Conservation (phyloP, 345 rosid genomes). For the Nephelium lappaceum region DNA sequence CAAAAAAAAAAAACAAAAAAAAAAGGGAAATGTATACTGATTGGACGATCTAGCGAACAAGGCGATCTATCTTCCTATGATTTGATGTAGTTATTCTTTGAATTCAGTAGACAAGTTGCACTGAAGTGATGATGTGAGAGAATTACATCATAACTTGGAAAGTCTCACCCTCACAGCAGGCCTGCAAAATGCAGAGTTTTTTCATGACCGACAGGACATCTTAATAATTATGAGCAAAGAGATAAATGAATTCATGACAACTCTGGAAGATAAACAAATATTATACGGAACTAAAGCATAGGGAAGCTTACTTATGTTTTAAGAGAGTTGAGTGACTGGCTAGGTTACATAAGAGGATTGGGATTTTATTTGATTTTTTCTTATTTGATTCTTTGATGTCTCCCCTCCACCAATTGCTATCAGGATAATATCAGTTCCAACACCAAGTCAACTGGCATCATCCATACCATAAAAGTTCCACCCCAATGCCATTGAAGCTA, state of each 20-base stretch:
- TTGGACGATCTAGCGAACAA: not conserved
- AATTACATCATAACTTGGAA: slow-evolving; percentile 28
- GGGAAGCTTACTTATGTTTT: not conserved
- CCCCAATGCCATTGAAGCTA: no score
- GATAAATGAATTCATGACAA: not conserved
- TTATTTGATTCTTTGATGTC: not conserved
- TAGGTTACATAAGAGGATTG: not conserved
- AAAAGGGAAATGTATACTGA: not conserved
- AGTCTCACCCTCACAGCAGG: slow-evolving; percentile 20
- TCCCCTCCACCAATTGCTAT: not conserved
- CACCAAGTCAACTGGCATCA: no score
- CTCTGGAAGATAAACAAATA: not conserved
- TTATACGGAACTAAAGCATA: not conserved
- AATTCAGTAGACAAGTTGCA: not conserved
- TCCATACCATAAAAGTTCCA: not conserved
- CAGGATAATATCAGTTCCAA: no score
- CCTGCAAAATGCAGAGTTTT: slow-evolving; percentile 34
- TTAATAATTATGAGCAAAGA: not conserved
- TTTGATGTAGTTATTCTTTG: no score
- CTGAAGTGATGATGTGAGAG: not conserved
- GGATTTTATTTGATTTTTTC: not conserved
- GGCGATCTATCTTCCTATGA: not conserved
- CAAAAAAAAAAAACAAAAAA: no score
- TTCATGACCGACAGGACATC: not conserved
- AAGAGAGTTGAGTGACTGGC: not conserved